phyloP scores from a whole-genome alignment of 208 protist species.

The Trypanosoma scelopori region DNA sequence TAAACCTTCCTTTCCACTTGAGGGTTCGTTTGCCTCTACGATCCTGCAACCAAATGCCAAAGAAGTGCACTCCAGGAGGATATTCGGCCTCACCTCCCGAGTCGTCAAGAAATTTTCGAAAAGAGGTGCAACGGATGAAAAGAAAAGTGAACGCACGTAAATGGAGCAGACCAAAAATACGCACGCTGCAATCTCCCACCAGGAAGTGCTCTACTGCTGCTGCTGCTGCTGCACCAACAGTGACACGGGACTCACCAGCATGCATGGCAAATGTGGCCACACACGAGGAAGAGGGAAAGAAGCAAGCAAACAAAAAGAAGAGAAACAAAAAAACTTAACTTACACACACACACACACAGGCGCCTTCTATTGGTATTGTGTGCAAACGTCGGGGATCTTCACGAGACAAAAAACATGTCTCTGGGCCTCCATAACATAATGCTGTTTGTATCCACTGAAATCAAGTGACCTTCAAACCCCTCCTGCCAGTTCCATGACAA shows the following conservation, averaged over 20 bases:
- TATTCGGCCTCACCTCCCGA: too few species aligned
- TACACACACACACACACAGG: too few species aligned
- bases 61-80: not conserved
- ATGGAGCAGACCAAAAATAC: too few species aligned
- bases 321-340: not conserved
- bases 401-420: constrained; percentile 70
- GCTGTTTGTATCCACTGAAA: constrained; percentile 82
- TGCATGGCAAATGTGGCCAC: not conserved
- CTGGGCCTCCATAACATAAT: constrained; percentile 87
- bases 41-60: not conserved
- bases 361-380: too few species aligned
- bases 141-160: not conserved
- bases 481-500: constrained; percentile 89
- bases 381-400: not conserved
- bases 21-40: too few species aligned
- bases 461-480: constrained; percentile 66
- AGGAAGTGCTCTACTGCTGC: too few species aligned
- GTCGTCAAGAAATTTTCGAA: too few species aligned
- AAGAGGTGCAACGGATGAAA: not conserved
- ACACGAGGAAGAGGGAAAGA: not conserved
- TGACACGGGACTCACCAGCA: too few species aligned
- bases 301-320: not conserved
- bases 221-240: too few species aligned
- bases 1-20: not conserved
- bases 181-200: too few species aligned